These are phyloP conservation scores for Hansenula sp. DNA, from an alignment of 1,139 yeast genomes.

Conservation along the genomic window DNA sequence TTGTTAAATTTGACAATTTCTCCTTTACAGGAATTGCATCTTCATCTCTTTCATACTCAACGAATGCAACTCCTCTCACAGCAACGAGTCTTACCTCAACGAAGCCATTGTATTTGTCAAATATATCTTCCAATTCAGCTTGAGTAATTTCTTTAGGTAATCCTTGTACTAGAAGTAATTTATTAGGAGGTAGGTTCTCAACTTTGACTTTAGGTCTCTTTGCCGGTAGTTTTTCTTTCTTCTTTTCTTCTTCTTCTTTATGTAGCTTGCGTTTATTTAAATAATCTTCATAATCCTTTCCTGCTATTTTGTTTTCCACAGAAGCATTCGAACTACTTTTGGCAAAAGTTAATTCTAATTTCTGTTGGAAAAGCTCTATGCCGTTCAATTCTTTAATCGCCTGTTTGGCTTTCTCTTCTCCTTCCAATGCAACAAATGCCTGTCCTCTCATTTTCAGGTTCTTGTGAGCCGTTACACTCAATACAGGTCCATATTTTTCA, in stretches of 20 bases:
- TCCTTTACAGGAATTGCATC: constrained; percentile 43
- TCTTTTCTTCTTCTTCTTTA: constrained; percentile 22
- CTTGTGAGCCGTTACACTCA: constrained; percentile 55
- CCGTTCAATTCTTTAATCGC: constrained; percentile 47
- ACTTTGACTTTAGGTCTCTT: constrained; percentile 25
- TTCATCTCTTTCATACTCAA: constrained; percentile 63
- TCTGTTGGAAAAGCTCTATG: constrained; percentile 47
- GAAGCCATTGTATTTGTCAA: constrained; percentile 52
- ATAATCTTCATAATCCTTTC: constrained; percentile 15
- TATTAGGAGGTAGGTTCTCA: constrained; percentile 59
- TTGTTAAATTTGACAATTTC: constrained; percentile 28
- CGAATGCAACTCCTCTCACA: constrained; percentile 68
- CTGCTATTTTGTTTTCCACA: constrained; percentile 11
- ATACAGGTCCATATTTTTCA: constrained; percentile 42
- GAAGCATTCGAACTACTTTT: constrained; percentile 26
- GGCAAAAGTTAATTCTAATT: constrained; percentile 43
- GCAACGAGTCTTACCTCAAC: constrained; percentile 62
- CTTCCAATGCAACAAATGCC: constrained; percentile 70
- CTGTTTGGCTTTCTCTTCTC: constrained; percentile 36
- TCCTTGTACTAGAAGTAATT: constrained; percentile 62
- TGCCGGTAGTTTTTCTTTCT: constrained; percentile 17
- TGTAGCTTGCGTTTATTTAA: constrained; percentile 14
- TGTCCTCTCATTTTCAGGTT: constrained; percentile 73
- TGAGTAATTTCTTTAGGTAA: constrained; percentile 44
- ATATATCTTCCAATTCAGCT: constrained; percentile 39